These are phyloP conservation scores for Rhamnella rubrinervis DNA, from an alignment of 331 rosid genomes.

Conservation along the genomic window DNA sequence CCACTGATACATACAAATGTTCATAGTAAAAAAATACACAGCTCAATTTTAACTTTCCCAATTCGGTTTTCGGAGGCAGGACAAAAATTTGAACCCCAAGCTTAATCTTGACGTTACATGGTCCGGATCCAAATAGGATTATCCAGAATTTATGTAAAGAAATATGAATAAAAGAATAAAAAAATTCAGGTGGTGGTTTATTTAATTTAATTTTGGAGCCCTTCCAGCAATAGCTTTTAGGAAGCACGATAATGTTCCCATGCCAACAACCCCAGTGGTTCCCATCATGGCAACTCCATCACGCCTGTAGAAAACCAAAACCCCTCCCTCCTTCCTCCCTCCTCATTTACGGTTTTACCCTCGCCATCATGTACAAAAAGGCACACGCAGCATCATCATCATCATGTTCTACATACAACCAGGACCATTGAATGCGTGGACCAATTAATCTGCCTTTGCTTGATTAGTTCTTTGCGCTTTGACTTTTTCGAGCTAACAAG, in stretches of 20 bases:
- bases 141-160: too few relatives aligned
- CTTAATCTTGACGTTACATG: too few relatives aligned
- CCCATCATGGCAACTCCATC: slow-evolving; percentile 54
- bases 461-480: slow-evolving; percentile 34
- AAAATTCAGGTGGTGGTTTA: too few relatives aligned
- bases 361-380: slow-evolving; percentile 36
- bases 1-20: too few relatives aligned
- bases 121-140: too few relatives aligned
- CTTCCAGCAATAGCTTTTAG: slow-evolving; percentile 12
- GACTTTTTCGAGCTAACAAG: slow-evolving; percentile 43
- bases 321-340: not conserved
- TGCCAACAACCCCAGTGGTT: slow-evolving; percentile 52
- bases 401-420: slow-evolving; percentile 22
- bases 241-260: slow-evolving; percentile 38
- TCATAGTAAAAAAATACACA: too few relatives aligned
- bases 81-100: slow-evolving; percentile 15
- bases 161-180: not conserved
- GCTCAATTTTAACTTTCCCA: too few relatives aligned
- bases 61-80: slow-evolving; percentile 21
- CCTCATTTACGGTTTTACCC: slow-evolving; percentile 37
- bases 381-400: slow-evolving; percentile 31
- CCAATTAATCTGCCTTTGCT: slow-evolving; percentile 14
- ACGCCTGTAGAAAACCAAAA: slow-evolving; percentile 36
- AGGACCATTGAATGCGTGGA: slow-evolving; percentile 52
- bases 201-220: not conserved